phyloP scores from a whole-genome alignment of 73 alveolate genomes.

The Stentor roeselii region DNA sequence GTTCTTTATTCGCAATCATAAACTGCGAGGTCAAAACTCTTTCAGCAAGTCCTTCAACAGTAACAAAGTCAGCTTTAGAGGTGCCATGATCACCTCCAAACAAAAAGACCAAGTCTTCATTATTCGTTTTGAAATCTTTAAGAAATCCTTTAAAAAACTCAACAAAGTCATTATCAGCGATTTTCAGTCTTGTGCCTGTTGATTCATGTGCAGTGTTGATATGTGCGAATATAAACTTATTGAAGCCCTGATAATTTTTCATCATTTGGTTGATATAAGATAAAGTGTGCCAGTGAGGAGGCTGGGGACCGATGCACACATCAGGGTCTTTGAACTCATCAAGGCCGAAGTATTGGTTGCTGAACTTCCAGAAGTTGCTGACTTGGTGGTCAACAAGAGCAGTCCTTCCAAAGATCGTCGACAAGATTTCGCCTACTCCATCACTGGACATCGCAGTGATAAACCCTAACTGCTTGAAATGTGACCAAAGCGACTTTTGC shows the following conservation, averaged over 20 bases:
- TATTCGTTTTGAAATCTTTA: background rate
- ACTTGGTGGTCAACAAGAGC: background rate
- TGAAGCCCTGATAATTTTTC: conserved; percentile 5
- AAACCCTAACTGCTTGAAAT: background rate
- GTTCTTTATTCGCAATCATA: background rate
- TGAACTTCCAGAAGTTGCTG: background rate
- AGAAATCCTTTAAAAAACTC: background rate
- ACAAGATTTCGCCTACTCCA: background rate
- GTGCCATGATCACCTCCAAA: conserved; percentile 23
- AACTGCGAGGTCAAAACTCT: background rate
- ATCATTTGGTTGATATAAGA: background rate
- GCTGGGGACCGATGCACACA: background rate
- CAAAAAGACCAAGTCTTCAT: conserved; percentile 2
- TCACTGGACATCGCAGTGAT: background rate
- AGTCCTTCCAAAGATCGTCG: background rate
- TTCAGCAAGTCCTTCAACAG: conserved; percentile 8
- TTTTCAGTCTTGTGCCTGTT: background rate
- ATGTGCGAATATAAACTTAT: conserved; percentile 24
- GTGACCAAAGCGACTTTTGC: background rate
- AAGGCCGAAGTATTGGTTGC: background rate
- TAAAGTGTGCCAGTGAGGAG: background rate
- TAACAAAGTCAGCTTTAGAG: background rate
- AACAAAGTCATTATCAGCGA: background rate
- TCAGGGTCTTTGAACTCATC: background rate
- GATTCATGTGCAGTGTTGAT: conserved; percentile 24